These are phyloP conservation scores for Wallacemonas collosoma DNA, from an alignment of 208 protist species.

Conservation along the genomic window DNA sequence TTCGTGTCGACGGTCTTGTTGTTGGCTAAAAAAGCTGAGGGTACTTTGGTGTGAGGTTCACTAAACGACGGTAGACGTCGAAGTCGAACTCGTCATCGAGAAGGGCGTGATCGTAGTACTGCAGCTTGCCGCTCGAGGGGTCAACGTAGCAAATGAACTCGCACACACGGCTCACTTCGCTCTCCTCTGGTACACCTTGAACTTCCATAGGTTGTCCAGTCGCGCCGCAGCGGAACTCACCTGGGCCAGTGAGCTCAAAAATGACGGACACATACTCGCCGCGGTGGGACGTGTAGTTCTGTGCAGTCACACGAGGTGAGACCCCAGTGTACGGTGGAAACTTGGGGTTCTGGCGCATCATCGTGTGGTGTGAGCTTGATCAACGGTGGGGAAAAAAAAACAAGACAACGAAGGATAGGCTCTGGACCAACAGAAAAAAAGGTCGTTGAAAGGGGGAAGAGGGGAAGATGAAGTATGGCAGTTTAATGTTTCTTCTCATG, in stretches of 20 bases:
- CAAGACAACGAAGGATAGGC: background rate
- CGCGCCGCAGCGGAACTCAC: slow-evolving; percentile 73
- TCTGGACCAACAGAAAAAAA: too few relatives aligned
- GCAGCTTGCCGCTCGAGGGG: slow-evolving; percentile 65
- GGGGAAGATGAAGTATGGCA: too few relatives aligned
- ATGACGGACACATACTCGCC: slow-evolving; percentile 90
- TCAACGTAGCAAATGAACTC: slow-evolving; percentile 93
- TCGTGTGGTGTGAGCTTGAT: background rate
- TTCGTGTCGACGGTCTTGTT: too few relatives aligned
- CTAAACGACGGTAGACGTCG: slow-evolving; percentile 79
- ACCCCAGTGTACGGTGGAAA: slow-evolving; percentile 82
- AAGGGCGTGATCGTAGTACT: slow-evolving; percentile 84
- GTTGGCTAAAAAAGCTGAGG: slow-evolving; percentile 82
- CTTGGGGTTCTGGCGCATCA: slow-evolving; percentile 28
- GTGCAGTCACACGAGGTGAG: slow-evolving; percentile 80
- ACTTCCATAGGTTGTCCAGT: slow-evolving; percentile 68
- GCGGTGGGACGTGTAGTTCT: slow-evolving; percentile 60
- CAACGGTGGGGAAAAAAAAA: slow-evolving; percentile 6
- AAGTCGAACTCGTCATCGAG: slow-evolving; percentile 93
- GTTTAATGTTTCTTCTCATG: too few relatives aligned
- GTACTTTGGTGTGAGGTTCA: slow-evolving; percentile 78
- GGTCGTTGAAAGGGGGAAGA: too few relatives aligned
- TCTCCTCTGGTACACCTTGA: slow-evolving; percentile 56
- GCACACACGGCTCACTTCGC: slow-evolving; percentile 86
- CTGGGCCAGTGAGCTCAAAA: slow-evolving; percentile 66